phyloP scores from a whole-genome alignment of 176 grass and related monocot species.

The Ensete ventricosum region DNA sequence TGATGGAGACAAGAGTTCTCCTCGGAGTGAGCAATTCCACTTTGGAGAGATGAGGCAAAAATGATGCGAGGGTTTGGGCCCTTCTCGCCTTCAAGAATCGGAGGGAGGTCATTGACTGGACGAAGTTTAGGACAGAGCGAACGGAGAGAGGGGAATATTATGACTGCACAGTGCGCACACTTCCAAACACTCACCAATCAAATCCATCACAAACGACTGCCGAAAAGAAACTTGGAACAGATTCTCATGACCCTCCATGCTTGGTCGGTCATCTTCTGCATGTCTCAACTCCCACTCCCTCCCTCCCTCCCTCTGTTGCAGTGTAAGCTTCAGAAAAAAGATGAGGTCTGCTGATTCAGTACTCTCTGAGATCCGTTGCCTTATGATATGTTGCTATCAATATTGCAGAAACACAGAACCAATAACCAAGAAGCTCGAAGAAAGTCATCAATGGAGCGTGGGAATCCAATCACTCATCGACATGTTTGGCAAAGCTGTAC shows the following conservation, averaged over 20 bases:
- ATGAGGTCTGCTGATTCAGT: too few relatives aligned
- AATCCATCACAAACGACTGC: neutral
- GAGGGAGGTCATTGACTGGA: neutral
- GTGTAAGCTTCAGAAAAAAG: too few relatives aligned
- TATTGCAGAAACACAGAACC: neutral
- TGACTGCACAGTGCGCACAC: neutral
- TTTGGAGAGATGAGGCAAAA: neutral
- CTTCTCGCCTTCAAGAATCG: neutral
- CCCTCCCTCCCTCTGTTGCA: neutral
- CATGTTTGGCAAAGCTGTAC: too few relatives aligned
- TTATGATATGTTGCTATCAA: neutral
- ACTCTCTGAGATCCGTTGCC: too few relatives aligned
- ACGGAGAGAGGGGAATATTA: neutral
- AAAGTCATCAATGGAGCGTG: too few relatives aligned
- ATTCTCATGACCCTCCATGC: too few relatives aligned
- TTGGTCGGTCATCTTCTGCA: too few relatives aligned
- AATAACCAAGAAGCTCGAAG: too few relatives aligned
- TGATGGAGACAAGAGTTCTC: too few relatives aligned
- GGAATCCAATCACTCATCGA: too few relatives aligned
- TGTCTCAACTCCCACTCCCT: neutral
- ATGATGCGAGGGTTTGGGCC: neutral
- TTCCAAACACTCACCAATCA: neutral
- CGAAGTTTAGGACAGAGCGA: neutral
- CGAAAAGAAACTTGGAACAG: constrained; percentile 1
- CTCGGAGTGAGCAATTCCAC: too few relatives aligned